phyloP scores from a whole-genome alignment of 805 yeast species.

The Candida vartiovaarae region DNA sequence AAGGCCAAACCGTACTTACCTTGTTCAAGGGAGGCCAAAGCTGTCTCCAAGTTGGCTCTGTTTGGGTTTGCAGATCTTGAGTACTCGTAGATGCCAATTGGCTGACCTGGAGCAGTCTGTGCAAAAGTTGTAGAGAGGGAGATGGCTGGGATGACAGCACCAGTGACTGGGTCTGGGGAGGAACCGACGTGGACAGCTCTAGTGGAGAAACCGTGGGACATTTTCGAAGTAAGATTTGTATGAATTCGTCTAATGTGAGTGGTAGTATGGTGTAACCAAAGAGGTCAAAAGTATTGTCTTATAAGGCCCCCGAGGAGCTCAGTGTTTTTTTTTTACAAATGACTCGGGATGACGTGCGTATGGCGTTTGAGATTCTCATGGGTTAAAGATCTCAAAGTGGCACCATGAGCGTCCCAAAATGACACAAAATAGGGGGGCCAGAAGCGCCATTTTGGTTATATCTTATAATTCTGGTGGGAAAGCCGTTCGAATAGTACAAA shows the following conservation, averaged over 20 bases:
- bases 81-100: constrained; percentile 75
- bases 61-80: constrained; percentile 84
- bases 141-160: constrained; percentile 82
- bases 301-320: neutral
- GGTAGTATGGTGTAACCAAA: neutral
- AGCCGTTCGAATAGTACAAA: no score
- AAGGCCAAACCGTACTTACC: constrained; percentile 73
- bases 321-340: neutral
- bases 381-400: no score
- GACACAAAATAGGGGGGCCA: neutral
- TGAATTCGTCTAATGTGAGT: neutral
- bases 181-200: constrained; percentile 83
- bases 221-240: neutral
- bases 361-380: neutral
- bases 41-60: constrained; percentile 73
- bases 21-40: constrained; percentile 71
- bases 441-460: no score
- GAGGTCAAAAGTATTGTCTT: no score
- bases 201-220: constrained; percentile 48
- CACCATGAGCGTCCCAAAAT: neutral
- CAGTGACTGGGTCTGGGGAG: constrained; percentile 61
- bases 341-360: neutral
- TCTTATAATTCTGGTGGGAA: no score
- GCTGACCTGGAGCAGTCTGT: constrained; percentile 69
- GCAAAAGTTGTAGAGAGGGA: constrained; percentile 82